phyloP scores from a whole-genome alignment of 306 rosid species.

The Cajanus cajan region DNA sequence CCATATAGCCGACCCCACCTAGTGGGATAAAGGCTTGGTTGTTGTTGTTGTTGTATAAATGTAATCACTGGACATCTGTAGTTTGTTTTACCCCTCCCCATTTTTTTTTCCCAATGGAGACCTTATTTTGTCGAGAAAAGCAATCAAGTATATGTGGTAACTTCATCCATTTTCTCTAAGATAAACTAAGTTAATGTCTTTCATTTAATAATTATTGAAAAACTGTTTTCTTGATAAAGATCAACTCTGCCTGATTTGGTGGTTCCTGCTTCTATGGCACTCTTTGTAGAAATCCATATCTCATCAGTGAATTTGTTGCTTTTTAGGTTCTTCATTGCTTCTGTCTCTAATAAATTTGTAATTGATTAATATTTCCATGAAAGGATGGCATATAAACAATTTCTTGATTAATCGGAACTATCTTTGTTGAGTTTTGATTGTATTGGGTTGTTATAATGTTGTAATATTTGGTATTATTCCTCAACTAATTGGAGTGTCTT shows the following conservation, averaged over 20 bases:
- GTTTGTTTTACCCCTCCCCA: background rate
- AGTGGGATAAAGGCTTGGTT: too few species aligned
- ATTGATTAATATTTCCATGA: background rate
- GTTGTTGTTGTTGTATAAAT: too few species aligned
- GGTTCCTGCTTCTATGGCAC: background rate
- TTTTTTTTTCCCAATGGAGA: background rate
- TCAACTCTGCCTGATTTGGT: background rate
- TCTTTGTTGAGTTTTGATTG: slow-evolving; percentile 15
- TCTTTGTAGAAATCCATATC: background rate
- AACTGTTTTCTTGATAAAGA: slow-evolving; percentile 6
- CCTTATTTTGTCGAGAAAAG: background rate
- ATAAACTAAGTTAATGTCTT: background rate
- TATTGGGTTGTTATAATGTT: slow-evolving; percentile 24
- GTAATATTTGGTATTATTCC: slow-evolving; percentile 26
- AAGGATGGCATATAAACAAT: slow-evolving; percentile 2
- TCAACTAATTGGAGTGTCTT: slow-evolving; percentile 39
- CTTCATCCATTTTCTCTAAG: background rate
- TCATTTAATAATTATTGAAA: background rate
- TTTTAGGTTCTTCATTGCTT: background rate
- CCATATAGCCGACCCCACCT: too few species aligned
- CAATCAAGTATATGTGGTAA: background rate
- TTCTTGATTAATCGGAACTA: slow-evolving; percentile 9
- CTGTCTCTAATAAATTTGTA: background rate
- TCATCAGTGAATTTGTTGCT: background rate
- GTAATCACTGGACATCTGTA: background rate